These are phyloP conservation scores for Venturia asperata DNA, from an alignment of 2,329 filamentous ascomycete species.

Conservation along the genomic window DNA sequence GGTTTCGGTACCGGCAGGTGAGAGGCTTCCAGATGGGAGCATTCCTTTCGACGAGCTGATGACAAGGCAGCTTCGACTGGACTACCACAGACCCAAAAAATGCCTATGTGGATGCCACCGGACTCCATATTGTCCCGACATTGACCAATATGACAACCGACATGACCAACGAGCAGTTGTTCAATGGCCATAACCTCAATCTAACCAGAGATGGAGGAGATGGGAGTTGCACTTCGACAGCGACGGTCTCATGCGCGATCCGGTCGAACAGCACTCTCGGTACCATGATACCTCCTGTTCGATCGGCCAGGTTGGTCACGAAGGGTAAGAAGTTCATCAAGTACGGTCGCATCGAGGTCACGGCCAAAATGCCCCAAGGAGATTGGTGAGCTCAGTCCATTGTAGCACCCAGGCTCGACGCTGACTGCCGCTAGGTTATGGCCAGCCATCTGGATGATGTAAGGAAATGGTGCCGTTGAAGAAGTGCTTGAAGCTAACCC, in stretches of 20 bases:
- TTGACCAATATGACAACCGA: constrained; percentile 36
- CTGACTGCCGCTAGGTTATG: constrained; percentile 37
- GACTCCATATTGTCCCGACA: constrained; percentile 48
- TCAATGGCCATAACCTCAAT: constrained; percentile 38
- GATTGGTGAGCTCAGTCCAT: constrained; percentile 30
- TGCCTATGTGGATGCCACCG: constrained; percentile 41
- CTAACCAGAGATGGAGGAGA: constrained; percentile 31
- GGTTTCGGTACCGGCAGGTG: constrained; percentile 27
- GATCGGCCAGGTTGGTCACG: constrained; percentile 44
- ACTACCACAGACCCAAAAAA: constrained; percentile 44
- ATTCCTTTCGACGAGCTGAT: no score
- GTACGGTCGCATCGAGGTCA: constrained; percentile 48
- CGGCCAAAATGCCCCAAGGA: constrained; percentile 45
- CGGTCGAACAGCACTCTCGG: constrained; percentile 39
- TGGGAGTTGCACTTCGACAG: constrained; percentile 37
- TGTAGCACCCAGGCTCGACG: no score
- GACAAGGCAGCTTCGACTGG: constrained; percentile 47
- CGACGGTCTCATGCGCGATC: constrained; percentile 31
- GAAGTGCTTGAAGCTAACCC: no score
- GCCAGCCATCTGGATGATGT: constrained; percentile 34
- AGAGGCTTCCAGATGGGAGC: no score
- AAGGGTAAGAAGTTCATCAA: constrained; percentile 40
- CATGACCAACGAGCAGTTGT: constrained; percentile 37
- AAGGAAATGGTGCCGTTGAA: no score
- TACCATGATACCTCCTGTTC: constrained; percentile 44